A percentile compares a stretch with the other conserved stretches of the same genome.
Evolutionary conservation across 192 early-diverging fungal genomes (phyloP).

Genomic region (Rhizophagus clarus): DNA sequence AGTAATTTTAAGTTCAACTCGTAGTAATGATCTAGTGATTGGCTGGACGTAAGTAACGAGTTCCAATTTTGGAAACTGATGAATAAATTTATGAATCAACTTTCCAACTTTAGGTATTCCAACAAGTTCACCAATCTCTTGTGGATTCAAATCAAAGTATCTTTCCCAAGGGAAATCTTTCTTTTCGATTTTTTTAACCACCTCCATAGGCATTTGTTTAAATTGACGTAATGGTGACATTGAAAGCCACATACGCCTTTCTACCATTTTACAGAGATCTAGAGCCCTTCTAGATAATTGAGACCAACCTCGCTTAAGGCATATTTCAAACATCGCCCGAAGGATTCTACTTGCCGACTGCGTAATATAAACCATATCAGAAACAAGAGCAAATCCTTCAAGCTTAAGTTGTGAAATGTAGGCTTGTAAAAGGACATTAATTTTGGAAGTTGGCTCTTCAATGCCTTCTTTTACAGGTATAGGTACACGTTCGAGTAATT

Average conservation of each 20-base stretch:
- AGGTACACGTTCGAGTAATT: slow-evolving; percentile 90
- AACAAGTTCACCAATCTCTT: slow-evolving; percentile 91
- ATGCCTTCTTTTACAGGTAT: slow-evolving; percentile 92
- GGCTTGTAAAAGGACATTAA: slow-evolving; percentile 91
- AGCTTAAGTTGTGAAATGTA: slow-evolving; percentile 95
- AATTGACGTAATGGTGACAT: slow-evolving; percentile 98
- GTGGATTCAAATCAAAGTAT: slow-evolving; percentile 89
- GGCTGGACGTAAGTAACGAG: slow-evolving; percentile 90
- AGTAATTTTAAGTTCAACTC: slow-evolving; percentile 88
- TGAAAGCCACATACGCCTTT: slow-evolving; percentile 91
- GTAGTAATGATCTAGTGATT: slow-evolving; percentile 86
- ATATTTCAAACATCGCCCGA: slow-evolving; percentile 97
- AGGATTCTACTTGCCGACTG: slow-evolving; percentile 93
- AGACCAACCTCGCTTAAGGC: slow-evolving; percentile 91
- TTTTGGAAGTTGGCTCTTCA: slow-evolving; percentile 91
- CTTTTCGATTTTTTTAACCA: slow-evolving; percentile 87
- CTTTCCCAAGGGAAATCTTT: slow-evolving; percentile 95
- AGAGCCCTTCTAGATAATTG: slow-evolving; percentile 86
- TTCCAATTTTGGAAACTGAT: slow-evolving; percentile 93
- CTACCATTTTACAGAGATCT: slow-evolving; percentile 97
- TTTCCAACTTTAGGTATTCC: slow-evolving; percentile 88
- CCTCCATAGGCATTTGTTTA: slow-evolving; percentile 71
- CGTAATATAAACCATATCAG: slow-evolving; percentile 99
- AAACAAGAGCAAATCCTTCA: slow-evolving; percentile 92
- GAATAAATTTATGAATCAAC: slow-evolving; percentile 84